These are phyloP conservation scores for Wallacemonas sp. DNA, from an alignment of 208 protist species.

Conservation along the genomic window DNA sequence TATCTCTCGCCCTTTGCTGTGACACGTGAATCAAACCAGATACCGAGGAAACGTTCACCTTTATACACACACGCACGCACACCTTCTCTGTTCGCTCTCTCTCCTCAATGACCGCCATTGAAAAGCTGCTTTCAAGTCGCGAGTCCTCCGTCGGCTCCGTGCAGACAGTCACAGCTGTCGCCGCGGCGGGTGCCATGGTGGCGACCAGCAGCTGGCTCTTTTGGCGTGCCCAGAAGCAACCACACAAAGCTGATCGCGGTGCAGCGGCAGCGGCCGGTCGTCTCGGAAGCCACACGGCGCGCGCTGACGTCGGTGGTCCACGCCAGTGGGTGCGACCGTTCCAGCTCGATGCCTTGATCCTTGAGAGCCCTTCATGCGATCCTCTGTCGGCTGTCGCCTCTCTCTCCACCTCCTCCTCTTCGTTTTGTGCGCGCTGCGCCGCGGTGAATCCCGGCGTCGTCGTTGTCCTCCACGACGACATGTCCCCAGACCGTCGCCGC, in stretches of 20 bases:
- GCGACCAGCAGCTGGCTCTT: neutral
- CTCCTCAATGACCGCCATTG: neutral
- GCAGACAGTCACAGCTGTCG: neutral
- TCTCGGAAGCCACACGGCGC: too few relatives aligned
- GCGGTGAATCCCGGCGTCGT: neutral
- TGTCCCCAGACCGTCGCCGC: neutral
- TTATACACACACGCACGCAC: too few relatives aligned
- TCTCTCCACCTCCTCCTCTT: too few relatives aligned
- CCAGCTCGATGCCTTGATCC: too few relatives aligned
- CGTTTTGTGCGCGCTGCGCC: neutral
- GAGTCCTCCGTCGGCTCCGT: neutral
- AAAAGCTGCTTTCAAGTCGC: neutral
- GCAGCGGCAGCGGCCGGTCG: neutral
- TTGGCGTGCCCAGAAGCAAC: neutral
- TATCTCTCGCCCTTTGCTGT: neutral
- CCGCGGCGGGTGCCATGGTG: neutral
- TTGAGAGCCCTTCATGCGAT: too few relatives aligned
- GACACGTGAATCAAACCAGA: neutral
- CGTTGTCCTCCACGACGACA: neutral
- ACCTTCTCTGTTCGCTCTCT: neutral
- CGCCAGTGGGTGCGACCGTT: too few relatives aligned
- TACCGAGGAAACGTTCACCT: too few relatives aligned
- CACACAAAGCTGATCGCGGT: neutral
- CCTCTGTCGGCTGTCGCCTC: too few relatives aligned
- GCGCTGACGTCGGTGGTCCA: too few relatives aligned